Percentiles rank a stretch among this genome's conserved stretches.
Evolutionary conservation across 83 land plant genomes (phyloP).

Genomic region (Thuja plicata): DNA sequence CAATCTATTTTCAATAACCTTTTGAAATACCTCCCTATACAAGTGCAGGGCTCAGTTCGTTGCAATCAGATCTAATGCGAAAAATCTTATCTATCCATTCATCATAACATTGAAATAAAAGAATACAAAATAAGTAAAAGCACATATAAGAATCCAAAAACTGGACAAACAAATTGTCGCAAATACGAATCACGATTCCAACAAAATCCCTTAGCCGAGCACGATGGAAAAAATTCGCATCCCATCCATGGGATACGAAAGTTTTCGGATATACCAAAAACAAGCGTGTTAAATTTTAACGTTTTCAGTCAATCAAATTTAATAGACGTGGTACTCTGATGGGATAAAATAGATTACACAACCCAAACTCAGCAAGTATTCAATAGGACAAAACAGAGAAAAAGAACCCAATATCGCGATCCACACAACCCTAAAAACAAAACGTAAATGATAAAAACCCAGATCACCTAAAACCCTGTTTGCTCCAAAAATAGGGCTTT

Average conservation of each 20-base stretch:
- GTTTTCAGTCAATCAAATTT: background rate
- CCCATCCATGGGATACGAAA: background rate
- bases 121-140: background rate
- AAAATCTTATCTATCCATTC: background rate
- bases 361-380: background rate
- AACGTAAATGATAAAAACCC: background rate
- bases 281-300: background rate
- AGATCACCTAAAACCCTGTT: conserved; percentile 3
- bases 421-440: background rate
- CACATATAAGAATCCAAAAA: background rate
- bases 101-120: background rate
- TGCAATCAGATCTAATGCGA: background rate
- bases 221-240: background rate
- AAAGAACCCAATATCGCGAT: background rate
- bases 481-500: background rate
- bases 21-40: background rate
- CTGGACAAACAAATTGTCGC: background rate
- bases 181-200: background rate
- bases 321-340: background rate
- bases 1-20: background rate
- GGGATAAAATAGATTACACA: background rate
- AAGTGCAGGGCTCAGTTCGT: background rate
- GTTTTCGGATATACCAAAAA: background rate
- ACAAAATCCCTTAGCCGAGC: background rate
- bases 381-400: background rate